Base-by-base conservation (phyloP, 352 stramenopile genomes). In the Globisporangium echinulatum region DNA sequence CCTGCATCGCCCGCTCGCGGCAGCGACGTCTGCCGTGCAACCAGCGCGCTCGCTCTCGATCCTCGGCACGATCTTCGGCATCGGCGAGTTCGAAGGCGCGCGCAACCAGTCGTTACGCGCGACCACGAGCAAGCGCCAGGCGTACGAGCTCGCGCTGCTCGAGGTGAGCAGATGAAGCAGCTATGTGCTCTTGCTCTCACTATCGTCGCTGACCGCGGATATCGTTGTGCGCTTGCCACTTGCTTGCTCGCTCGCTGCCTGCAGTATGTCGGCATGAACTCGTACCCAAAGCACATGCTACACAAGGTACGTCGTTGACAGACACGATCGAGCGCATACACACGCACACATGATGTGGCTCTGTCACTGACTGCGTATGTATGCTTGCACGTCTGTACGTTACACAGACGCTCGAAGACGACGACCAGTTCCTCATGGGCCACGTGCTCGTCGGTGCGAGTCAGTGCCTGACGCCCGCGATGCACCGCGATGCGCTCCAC, bases 221-320 rank as follows among this genome's bases (percentile, higher is more conserved):
- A 1, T 25, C 25, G 25, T 25, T 25, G 25, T 25, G 25, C 25
- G 1, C 25, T 25, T 19, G 6, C 8, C 46, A 13, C 49, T n/a
- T 51, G 38, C 54, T 48, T 19, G 17, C 17, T 19, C 25, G 25
- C 25, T 25, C 25, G 25, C 25, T 25, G 25, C 25, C 25, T 25
- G 47, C 47, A 92, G 80, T 92, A 88, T 59, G 82, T 88, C 39
- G 72, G 75, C 42, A 90, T 92, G 82, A 92, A 90, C 47, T 72
- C 77, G 56, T 75, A 90, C 60, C 82, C 82, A 14, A 88, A 89
- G 64, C 76, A 82, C 58, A 78, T 87, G 69, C 63, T 92, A 53
- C 75, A 85, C 33, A 73, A 88, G 68, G 72, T 78, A 56, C 14
- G 11, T 17, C 7, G 11, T 48, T 14, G 43, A 48, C n/a, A n/a